Percentiles rank a stretch among this genome's conserved stretches.
Conservation (phyloP, 129 eudicot genomes). For the Lonicera japonica region DNA sequence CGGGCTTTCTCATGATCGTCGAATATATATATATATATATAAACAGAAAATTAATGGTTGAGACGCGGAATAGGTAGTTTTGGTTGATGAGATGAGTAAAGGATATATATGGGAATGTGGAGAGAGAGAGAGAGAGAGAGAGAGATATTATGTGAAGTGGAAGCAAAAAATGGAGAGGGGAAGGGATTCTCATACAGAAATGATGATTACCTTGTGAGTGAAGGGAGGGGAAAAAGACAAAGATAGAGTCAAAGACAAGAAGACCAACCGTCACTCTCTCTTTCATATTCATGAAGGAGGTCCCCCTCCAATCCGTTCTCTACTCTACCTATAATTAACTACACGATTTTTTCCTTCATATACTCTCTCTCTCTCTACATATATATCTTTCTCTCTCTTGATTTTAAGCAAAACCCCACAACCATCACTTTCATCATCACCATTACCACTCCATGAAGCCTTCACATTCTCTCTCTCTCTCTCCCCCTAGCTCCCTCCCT, state of each 20-base stretch:
- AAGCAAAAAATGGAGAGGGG: conserved; percentile 62
- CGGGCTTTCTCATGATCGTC: conserved; percentile 73
- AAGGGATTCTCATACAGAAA: conserved; percentile 34
- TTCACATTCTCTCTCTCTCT: conserved; percentile 11
- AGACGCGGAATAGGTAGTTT: too few species aligned
- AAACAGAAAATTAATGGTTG: conserved; percentile 6
- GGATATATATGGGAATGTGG: conserved; percentile 15
- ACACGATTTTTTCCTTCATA: conserved; percentile 5
- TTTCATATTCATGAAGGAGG: conserved; percentile 31
- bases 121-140: conserved; percentile 23
- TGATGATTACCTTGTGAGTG: conserved; percentile 96
- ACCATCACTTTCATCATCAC: conserved; percentile 6
- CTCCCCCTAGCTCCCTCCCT: too few species aligned
- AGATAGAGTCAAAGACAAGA: conserved; percentile 70
- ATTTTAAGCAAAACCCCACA: conserved; percentile 6
- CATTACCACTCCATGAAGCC: conserved; percentile 13
- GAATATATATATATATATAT: too few species aligned
- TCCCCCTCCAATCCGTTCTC: conserved; percentile 74
- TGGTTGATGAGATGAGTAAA: conserved; percentile 20
- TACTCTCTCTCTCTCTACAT: neutral
- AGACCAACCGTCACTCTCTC: conserved; percentile 42
- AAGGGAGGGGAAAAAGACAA: conserved; percentile 38
- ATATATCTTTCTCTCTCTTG: neutral
- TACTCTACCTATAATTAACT: conserved; percentile 33
- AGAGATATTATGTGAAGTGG: conserved; percentile 56